Base-by-base conservation (phyloP, 345 rosid species). In the Excoecaria cochinchinensis region DNA sequence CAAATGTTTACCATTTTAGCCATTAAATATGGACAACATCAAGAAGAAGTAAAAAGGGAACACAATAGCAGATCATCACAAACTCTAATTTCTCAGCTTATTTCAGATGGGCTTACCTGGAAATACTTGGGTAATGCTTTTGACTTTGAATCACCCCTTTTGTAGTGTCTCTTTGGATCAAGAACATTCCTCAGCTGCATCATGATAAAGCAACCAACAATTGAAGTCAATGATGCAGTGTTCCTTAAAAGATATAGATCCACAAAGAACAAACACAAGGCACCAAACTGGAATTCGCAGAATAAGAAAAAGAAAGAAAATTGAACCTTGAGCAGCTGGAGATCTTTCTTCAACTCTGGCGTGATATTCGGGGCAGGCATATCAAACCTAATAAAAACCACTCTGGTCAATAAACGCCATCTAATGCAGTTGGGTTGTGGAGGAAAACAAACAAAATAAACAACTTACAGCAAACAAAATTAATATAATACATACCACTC, bases 361-460 rank as follows among this genome's bases (percentile, higher is more conserved):
- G 99, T 95, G 52, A 93, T 74, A 25, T 91, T 90, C 1, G 91
- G 90, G 19, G 98, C 98, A 13, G 98, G 92, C 99, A 93, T 91
- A 80, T 90, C 93, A 81, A 95, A 93, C 99, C 98, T 95, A 31
- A 31, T 31, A 31, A 31, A 31, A 31, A 31, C 31, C 31, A 31
- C 31, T 31, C 31, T 2, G 31, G 31, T 31, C 31, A 31, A 31
- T 31, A 31, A 31, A 31, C 31, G 31, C 31, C 31, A 31, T 31
- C 31, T 16, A 50, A 46, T 19, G 24, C 25, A 7, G 61, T 56
- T 59, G 25, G 47, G 2, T 31, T 14, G 42, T 5, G 36, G 40
- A 61, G 22, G 38, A 6, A 67, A 40, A 36, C 2, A 57, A 80
- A 57, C 19, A 44, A 39, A 3, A 15, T 38, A 55, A 47, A 44